These are phyloP conservation scores for Blepharisma undulans DNA, from an alignment of 169 alveolate species.

Conservation along the genomic window DNA sequence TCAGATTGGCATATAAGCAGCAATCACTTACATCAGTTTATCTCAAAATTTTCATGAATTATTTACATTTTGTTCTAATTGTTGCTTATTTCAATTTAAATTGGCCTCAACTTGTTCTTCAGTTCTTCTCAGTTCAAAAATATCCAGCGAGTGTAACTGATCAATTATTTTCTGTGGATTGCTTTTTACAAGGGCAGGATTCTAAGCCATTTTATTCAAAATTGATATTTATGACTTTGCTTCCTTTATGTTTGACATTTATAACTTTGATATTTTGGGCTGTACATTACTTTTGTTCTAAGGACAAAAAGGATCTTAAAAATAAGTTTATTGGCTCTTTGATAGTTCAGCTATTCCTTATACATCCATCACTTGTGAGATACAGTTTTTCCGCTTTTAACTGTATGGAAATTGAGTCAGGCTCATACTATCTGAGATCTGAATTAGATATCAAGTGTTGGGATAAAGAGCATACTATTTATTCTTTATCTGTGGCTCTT, in stretches of 20 bases:
- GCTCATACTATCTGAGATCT: background rate
- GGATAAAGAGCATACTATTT: background rate
- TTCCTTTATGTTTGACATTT: background rate
- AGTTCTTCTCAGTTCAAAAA: constrained; percentile 30
- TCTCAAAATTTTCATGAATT: constrained; percentile 50
- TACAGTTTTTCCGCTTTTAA: constrained; percentile 1
- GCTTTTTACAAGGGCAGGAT: constrained; percentile 23
- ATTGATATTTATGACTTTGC: background rate
- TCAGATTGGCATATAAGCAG: constrained; percentile 22
- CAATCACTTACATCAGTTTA: constrained; percentile 34
- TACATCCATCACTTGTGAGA: constrained; percentile 45
- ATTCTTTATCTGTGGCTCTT: background rate
- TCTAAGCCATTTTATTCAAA: constrained; percentile 4
- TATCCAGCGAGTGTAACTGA: constrained; percentile 38
- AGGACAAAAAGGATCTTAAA: background rate
- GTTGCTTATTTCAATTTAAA: constrained; percentile 37
- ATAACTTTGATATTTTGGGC: constrained; percentile 16
- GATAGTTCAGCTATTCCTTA: constrained; percentile 37
- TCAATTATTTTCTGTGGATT: constrained; percentile 46
- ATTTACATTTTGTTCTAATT: constrained; percentile 40
- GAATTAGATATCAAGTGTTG: constrained; percentile 32
- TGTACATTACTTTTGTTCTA: background rate
- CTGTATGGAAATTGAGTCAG: background rate
- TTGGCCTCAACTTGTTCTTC: constrained; percentile 47
- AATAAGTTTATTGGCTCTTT: background rate